Conservation (phyloP, 306 rosid species). For the Trifolium fragiferum region DNA sequence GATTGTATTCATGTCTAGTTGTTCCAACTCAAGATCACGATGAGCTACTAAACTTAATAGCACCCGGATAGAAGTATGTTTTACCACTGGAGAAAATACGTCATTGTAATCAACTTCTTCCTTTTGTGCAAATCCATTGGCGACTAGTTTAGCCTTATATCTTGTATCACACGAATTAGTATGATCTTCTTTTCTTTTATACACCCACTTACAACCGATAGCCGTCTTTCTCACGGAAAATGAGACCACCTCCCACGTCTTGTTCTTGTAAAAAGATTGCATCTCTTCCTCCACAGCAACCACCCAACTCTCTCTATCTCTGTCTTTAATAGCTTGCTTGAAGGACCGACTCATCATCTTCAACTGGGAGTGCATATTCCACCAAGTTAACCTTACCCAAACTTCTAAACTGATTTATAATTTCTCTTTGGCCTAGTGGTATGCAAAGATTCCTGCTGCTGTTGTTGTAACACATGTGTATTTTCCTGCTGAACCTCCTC, state of each 20-base stretch:
- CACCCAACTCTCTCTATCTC: too few species aligned
- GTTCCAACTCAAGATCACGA: too few species aligned
- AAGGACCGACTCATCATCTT: constrained; percentile 8
- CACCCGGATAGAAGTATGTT: neutral
- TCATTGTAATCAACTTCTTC: constrained; percentile 5
- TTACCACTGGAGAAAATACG: constrained; percentile 15
- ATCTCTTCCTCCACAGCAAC: too few species aligned
- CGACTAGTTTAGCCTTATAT: constrained; percentile 10
- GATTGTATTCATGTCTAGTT: too few species aligned
- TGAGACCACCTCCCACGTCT: constrained; percentile 7
- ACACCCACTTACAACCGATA: constrained; percentile 15
- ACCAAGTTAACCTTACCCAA: neutral
- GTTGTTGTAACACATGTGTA: neutral
- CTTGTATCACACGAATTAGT: neutral
- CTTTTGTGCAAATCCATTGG: neutral
- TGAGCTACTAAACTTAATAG: too few species aligned
- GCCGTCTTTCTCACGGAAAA: neutral
- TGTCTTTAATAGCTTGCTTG: too few species aligned
- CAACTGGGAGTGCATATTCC: constrained; percentile 3
- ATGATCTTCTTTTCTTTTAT: constrained; percentile 14
- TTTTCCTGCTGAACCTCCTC: neutral
- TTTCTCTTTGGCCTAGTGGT: too few species aligned
- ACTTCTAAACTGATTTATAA: too few species aligned
- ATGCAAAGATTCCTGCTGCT: neutral
- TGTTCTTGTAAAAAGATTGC: neutral